Percentiles rank a stretch among this genome's conserved stretches.
Evolutionary conservation across 805 yeast genomes (phyloP).

Genomic region (Candida nemodendra): DNA sequence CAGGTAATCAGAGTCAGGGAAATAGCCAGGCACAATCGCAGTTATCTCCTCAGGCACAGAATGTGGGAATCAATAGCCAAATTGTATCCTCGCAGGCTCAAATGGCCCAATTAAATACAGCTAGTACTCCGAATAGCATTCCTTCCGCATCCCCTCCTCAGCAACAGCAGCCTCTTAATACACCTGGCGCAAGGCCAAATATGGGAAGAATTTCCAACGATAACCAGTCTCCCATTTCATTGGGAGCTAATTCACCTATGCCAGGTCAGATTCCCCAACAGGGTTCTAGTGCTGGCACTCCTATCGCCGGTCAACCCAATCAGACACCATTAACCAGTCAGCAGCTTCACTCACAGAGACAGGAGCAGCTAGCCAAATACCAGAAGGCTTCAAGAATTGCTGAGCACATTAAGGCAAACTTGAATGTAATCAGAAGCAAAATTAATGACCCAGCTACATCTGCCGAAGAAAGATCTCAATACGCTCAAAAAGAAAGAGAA

Average conservation of each 20-base stretch:
- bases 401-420: constrained; percentile 47
- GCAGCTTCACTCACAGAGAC: constrained; percentile 26
- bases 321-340: constrained; percentile 18
- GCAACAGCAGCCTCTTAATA: constrained; percentile 10
- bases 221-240: constrained; percentile 8
- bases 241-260: constrained; percentile 6
- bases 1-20: constrained; percentile 23
- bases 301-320: constrained; percentile 2
- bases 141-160: constrained; percentile 13
- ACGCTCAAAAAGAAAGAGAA: constrained; percentile 49
- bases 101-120: constrained; percentile 12
- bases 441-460: constrained; percentile 44
- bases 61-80: constrained; percentile 5
- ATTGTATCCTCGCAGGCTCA: constrained; percentile 13
- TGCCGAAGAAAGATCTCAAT: constrained; percentile 43
- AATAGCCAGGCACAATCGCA: constrained; percentile 9
- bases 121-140: constrained; percentile 7
- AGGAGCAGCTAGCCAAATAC: constrained; percentile 35
- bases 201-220: constrained; percentile 18
- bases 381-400: constrained; percentile 47
- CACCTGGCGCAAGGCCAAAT: constrained; percentile 23
- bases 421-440: constrained; percentile 49
- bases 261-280: constrained; percentile 13
- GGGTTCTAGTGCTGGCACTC: constrained; percentile 6
- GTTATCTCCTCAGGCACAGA: constrained; percentile 11